Percentiles rank a stretch among this genome's conserved stretches.
phyloP scores from a whole-genome alignment of 768 basidiomycete genomes.

The Mycena epipterygia region DNA sequence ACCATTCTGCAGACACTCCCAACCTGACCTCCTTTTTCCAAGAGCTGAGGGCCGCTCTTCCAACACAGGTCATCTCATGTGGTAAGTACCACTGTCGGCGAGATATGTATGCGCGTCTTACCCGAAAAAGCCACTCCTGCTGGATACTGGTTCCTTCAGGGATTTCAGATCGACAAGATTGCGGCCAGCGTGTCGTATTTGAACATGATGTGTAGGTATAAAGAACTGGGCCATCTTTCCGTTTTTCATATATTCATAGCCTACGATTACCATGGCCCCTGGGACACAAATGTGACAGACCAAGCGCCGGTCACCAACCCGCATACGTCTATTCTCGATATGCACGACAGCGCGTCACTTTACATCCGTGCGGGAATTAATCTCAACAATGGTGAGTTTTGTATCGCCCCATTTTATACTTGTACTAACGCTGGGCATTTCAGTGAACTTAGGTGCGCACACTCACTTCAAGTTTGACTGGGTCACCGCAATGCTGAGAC shows the following conservation, averaged over 20 bases:
- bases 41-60: conserved; percentile 33
- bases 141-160: conserved; percentile 38
- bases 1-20: conserved; percentile 35
- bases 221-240: too few relatives aligned
- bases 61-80: conserved; percentile 24
- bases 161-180: conserved; percentile 44
- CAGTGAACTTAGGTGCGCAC: conserved; percentile 10
- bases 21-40: conserved; percentile 38
- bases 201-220: conserved; percentile 42
- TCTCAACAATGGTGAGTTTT: conserved; percentile 33
- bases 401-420: neutral
- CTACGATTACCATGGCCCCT: conserved; percentile 43
- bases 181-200: conserved; percentile 31
- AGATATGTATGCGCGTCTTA: neutral
- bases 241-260: too few relatives aligned
- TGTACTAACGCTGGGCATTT: neutral
- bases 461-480: neutral
- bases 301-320: conserved; percentile 40
- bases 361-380: conserved; percentile 39
- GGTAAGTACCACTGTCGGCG: neutral
- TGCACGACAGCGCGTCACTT: conserved; percentile 34
- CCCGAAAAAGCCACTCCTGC: conserved; percentile 31
- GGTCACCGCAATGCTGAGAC: neutral
- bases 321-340: conserved; percentile 40
- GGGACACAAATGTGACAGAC: conserved; percentile 39